These are phyloP conservation scores for Chamaecrista fasciculata DNA, from an alignment of 306 rosid genomes.

Conservation along the genomic window DNA sequence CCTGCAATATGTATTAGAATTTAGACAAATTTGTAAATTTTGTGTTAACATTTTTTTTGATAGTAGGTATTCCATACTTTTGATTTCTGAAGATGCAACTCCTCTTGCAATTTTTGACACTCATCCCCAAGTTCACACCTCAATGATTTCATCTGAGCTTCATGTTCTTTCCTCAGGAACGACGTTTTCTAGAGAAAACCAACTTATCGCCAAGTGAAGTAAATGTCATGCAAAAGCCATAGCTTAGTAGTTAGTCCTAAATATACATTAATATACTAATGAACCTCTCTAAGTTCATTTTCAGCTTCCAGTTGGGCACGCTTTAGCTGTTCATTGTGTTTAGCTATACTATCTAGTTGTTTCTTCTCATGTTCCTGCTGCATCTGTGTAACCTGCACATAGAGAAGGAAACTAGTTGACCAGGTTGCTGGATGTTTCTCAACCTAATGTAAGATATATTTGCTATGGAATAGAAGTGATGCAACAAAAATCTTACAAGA, in stretches of 20 bases:
- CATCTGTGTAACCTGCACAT: slow-evolving; percentile 59
- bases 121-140: slow-evolving; percentile 82
- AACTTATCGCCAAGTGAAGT: slow-evolving; percentile 23
- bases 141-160: slow-evolving; percentile 70
- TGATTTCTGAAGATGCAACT: slow-evolving; percentile 82
- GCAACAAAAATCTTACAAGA: not conserved
- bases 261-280: slow-evolving; percentile 2
- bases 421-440: slow-evolving; percentile 16
- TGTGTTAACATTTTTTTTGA: slow-evolving; percentile 10
- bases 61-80: slow-evolving; percentile 52
- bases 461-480: slow-evolving; percentile 10
- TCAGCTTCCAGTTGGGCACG: slow-evolving; percentile 67
- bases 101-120: slow-evolving; percentile 78
- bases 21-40: not conserved
- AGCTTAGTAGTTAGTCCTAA: not conserved
- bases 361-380: slow-evolving; percentile 65
- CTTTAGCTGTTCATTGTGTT: slow-evolving; percentile 62
- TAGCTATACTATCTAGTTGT: slow-evolving; percentile 50
- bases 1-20: slow-evolving; percentile 54
- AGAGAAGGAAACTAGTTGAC: slow-evolving; percentile 29
- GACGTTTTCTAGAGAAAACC: slow-evolving; percentile 52
- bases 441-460: slow-evolving; percentile 15
- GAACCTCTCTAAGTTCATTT: slow-evolving; percentile 75
- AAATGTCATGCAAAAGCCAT: slow-evolving; percentile 7
- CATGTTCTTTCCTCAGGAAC: slow-evolving; percentile 71